Percentiles rank a stretch among this genome's conserved stretches.
These are phyloP conservation scores for Citrus trifoliata DNA, from an alignment of 345 rosid species.

Conservation along the genomic window DNA sequence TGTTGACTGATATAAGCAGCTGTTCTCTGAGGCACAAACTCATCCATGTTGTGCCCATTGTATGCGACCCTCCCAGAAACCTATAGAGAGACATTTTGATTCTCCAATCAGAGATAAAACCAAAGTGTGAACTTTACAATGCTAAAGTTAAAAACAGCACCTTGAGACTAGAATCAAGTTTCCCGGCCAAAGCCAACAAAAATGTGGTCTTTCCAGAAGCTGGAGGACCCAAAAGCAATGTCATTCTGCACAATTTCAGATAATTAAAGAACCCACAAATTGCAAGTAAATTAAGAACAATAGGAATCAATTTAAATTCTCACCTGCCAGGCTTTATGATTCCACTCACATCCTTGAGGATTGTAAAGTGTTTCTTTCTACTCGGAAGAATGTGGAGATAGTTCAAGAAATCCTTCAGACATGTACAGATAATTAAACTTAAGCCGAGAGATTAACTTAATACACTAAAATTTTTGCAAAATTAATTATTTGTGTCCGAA, in stretches of 20 bases:
- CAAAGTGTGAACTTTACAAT: slow-evolving; percentile 14
- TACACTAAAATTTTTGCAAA: background rate
- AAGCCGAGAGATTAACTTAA: background rate
- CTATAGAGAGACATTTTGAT: slow-evolving; percentile 14
- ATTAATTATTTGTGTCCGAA: background rate
- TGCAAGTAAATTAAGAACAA: background rate
- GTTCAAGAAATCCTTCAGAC: slow-evolving; percentile 30
- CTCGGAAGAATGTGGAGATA: slow-evolving; percentile 38
- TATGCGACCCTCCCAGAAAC: slow-evolving; percentile 41
- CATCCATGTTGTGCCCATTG: slow-evolving; percentile 44
- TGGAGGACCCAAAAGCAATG: slow-evolving; percentile 88
- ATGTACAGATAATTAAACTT: background rate
- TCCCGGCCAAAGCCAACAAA: slow-evolving; percentile 72
- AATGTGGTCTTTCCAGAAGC: slow-evolving; percentile 82
- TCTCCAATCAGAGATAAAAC: slow-evolving; percentile 13
- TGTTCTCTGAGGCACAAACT: slow-evolving; percentile 45
- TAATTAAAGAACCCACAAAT: background rate
- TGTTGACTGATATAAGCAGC: slow-evolving; percentile 70
- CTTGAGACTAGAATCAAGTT: slow-evolving; percentile 60
- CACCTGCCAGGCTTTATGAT: slow-evolving; percentile 74
- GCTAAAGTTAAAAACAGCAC: slow-evolving; percentile 21
- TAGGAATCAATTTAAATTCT: background rate
- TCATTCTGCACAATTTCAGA: slow-evolving; percentile 38
- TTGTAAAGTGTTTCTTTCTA: slow-evolving; percentile 47
- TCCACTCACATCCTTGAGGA: slow-evolving; percentile 72